A percentile compares a stretch with the other conserved stretches of the same genome.
These are phyloP conservation scores for Citrus medica DNA, from an alignment of 345 rosid species.

Conservation along the genomic window DNA sequence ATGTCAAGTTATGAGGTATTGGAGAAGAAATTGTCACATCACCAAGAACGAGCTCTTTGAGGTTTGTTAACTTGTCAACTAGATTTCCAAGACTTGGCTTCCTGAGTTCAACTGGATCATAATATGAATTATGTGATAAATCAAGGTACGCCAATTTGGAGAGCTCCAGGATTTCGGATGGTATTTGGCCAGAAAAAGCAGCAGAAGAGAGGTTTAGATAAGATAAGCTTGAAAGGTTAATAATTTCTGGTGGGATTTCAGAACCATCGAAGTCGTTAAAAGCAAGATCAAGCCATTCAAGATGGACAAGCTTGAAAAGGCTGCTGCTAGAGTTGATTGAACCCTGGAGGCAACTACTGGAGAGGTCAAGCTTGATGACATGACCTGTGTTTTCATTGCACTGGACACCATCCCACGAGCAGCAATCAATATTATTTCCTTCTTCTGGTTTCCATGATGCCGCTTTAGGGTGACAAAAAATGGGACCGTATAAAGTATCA, in stretches of 20 bases:
- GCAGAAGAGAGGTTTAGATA: background rate
- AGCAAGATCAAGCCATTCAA: background rate
- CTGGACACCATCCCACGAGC: slow-evolving; percentile 7
- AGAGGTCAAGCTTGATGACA: background rate
- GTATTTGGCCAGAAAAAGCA: background rate
- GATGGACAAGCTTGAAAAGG: slow-evolving; percentile 6
- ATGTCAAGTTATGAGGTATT: background rate
- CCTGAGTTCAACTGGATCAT: background rate
- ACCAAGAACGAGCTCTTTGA: slow-evolving; percentile 8
- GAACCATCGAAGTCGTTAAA: background rate
- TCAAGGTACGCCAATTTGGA: background rate
- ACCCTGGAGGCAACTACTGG: background rate
- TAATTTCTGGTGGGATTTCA: background rate
- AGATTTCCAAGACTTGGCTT: background rate
- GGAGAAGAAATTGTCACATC: background rate
- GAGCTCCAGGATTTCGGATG: background rate
- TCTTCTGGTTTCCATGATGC: background rate
- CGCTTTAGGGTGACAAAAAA: background rate
- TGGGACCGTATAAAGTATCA: too few species aligned
- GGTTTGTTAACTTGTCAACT: slow-evolving; percentile 2
- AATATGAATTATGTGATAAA: background rate
- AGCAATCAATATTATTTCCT: background rate
- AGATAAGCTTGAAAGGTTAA: background rate
- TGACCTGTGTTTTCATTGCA: background rate
- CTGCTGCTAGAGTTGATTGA: background rate